Base-by-base conservation (phyloP, 1,284 basidiomycete genomes). In the Pisolithus thermaeus region DNA sequence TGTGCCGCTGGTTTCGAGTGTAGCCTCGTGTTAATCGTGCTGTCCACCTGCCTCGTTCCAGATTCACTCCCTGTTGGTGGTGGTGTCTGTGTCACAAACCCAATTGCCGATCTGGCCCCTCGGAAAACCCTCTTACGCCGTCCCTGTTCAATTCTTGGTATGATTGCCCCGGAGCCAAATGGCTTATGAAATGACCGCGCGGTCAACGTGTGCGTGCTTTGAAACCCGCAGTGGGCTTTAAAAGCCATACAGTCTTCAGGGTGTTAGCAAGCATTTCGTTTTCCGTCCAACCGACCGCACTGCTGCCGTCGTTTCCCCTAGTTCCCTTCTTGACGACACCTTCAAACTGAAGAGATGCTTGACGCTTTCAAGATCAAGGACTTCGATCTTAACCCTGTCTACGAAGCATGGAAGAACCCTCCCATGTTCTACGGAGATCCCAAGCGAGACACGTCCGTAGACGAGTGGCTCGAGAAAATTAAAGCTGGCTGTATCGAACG, bases 321-420 rank as follows among this genome's bases (percentile, higher is more conserved):
- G 4, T 35, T 20, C 20, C 42, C 16, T 22, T n/a, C 32, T 6
- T 42, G 51, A 30, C 14, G 20, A 37, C 53, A 18, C 43, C 32
- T 40, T 5, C 53, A 49, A 28, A 5, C 39, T 50, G 52, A 59
- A 46, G 14, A 42, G 23, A 81, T 88, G 73, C 76, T 88, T 41
- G 79, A 80, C 61, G 82, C 81, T 48, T 87, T 89, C 76, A 86
- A 83, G 68, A 72, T 86, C 62, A 86, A 87, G 59, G 76, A 82
- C 20, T 87, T 81, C 63, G 78, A 87, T 69, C 78, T 88, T 57
- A 77, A 81, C 56, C 80, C 83, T 30, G 62, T 86, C 56, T 79
- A 74, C 60, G 75, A 74, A 14, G 69, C 77, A 12, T 89, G 86
- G 86, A 69, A 67, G 36, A 74, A 81, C 51, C 80, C 78, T 1